Conservation (phyloP, 768 basidiomycete species). For the Tulasnella sp. region DNA sequence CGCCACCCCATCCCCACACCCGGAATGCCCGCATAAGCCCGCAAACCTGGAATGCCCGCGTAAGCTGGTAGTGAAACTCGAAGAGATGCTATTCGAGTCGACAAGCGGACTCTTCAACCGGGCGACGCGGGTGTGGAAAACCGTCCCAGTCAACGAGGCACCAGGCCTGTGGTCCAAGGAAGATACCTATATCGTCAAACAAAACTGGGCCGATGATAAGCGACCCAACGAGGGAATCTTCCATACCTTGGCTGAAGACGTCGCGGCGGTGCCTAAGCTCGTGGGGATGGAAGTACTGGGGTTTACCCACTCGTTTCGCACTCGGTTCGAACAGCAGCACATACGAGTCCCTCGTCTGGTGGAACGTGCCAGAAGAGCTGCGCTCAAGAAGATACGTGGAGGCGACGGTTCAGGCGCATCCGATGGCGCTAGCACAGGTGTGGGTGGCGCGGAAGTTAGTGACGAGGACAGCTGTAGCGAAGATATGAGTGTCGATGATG, state of each 20-base stretch:
- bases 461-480: no score
- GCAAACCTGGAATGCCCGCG: background rate
- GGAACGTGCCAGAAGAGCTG: background rate
- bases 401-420: no score
- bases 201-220: background rate
- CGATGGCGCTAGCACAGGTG: background rate
- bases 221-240: background rate
- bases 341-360: background rate
- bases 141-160: background rate
- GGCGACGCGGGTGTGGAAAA: background rate
- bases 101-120: background rate
- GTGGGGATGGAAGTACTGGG: background rate
- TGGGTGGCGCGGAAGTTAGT: background rate
- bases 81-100: background rate
- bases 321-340: background rate
- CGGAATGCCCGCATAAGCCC: no score
- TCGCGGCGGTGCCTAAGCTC: background rate
- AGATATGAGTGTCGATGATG: no score
- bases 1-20: background rate
- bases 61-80: background rate
- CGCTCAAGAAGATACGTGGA: background rate
- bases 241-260: background rate
- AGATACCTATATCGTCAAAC: background rate
- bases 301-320: background rate
- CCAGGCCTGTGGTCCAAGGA: background rate